These are phyloP conservation scores for Gelatoporia subvermispora DNA, from an alignment of 768 basidiomycete genomes.

Conservation along the genomic window DNA sequence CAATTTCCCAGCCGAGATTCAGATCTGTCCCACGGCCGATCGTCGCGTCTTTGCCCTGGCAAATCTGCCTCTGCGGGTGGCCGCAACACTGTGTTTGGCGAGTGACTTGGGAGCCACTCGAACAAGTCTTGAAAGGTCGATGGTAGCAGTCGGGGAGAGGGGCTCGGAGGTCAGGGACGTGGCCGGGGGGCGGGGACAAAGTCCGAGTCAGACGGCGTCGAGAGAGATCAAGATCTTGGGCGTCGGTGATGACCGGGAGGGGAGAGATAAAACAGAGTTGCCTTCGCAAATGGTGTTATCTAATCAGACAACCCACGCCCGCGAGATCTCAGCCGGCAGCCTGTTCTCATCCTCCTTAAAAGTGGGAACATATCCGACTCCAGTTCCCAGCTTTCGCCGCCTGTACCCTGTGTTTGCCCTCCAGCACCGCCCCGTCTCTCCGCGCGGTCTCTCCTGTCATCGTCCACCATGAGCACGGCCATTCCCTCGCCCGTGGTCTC, in stretches of 20 bases:
- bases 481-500: conserved; percentile 31
- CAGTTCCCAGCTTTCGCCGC: conserved; percentile 24
- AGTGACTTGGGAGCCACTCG: too few species aligned
- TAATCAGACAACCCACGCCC: conserved; percentile 44
- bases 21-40: neutral
- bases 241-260: conserved; percentile 7
- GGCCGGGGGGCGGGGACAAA: neutral
- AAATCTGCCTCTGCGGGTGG: too few species aligned
- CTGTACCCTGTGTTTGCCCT: conserved; percentile 14
- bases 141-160: too few species aligned
- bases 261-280: conserved; percentile 11
- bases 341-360: conserved; percentile 18
- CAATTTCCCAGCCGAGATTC: neutral
- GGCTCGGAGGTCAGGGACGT: conserved; percentile 4
- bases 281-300: conserved; percentile 35
- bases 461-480: conserved; percentile 19
- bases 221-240: conserved; percentile 1
- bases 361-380: conserved; percentile 16
- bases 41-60: neutral
- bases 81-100: too few species aligned
- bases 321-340: conserved; percentile 10
- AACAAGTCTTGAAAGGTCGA: too few species aligned
- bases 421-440: conserved; percentile 8
- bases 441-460: conserved; percentile 1
- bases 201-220: conserved; percentile 1